A percentile compares a stretch with the other conserved stretches of the same genome.
Conservation (phyloP, 768 basidiomycete genomes). For the Gelatoporia subvermispora region DNA sequence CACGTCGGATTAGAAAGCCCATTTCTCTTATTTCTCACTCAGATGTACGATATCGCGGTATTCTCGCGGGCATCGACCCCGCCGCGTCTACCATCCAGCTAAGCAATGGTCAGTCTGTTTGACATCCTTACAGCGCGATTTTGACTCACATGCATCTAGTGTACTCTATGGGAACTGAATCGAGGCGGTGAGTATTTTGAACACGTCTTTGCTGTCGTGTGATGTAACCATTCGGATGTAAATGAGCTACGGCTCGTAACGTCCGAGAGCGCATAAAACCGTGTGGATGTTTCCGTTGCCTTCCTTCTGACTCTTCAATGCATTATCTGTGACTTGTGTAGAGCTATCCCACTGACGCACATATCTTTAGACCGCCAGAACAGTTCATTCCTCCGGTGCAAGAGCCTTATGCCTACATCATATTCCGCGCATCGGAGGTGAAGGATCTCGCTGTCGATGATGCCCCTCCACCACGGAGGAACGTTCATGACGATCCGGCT, state of each 20-base stretch:
- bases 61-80: slow-evolving; percentile 83
- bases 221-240: slow-evolving; percentile 40
- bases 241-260: slow-evolving; percentile 29
- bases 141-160: slow-evolving; percentile 32
- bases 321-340: slow-evolving; percentile 1
- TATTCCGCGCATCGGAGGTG: slow-evolving; percentile 87
- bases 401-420: slow-evolving; percentile 85
- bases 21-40: slow-evolving; percentile 89
- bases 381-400: slow-evolving; percentile 82
- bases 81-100: slow-evolving; percentile 82
- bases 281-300: slow-evolving; percentile 64
- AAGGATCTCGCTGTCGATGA: slow-evolving; percentile 87
- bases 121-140: background rate
- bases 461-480: slow-evolving; percentile 43
- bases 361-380: slow-evolving; percentile 47
- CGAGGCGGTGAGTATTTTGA: slow-evolving; percentile 55
- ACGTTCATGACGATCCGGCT: slow-evolving; percentile 80
- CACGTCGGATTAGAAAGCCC: slow-evolving; percentile 54
- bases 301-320: slow-evolving; percentile 46
- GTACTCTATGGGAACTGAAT: slow-evolving; percentile 86
- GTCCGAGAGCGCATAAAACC: slow-evolving; percentile 41
- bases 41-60: slow-evolving; percentile 87
- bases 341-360: slow-evolving; percentile 21
- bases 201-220: slow-evolving; percentile 1
- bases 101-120: slow-evolving; percentile 60